These are phyloP conservation scores for Mortierella claussenii DNA, from an alignment of 192 early-diverging fungal genomes.

Conservation along the genomic window DNA sequence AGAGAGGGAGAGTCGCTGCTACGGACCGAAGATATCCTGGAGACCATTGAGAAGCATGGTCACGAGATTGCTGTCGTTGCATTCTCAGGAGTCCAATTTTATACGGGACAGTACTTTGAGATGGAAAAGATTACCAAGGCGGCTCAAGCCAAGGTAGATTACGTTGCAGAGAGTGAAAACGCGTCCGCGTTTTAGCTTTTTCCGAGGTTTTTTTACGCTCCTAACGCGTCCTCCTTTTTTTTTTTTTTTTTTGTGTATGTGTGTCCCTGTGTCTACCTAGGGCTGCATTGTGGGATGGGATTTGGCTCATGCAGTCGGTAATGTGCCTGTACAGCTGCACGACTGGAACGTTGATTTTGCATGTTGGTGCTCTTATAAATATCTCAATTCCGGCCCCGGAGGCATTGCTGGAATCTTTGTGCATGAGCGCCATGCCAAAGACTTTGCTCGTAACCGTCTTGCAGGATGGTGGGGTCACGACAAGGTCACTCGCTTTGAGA, in stretches of 20 bases:
- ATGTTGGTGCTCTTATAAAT: slow-evolving; percentile 99
- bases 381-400: slow-evolving; percentile 97
- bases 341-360: slow-evolving; percentile 99
- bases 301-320: slow-evolving; percentile 95
- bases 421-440: slow-evolving; percentile 81
- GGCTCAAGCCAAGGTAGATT: slow-evolving; percentile 74
- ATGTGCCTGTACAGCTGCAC: slow-evolving; percentile 88
- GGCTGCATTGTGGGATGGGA: slow-evolving; percentile 95
- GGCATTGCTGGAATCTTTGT: slow-evolving; percentile 94
- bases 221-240: neutral
- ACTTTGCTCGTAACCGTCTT: slow-evolving; percentile 67
- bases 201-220: neutral
- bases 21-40: slow-evolving; percentile 85
- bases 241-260: neutral
- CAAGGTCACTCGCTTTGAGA: slow-evolving; percentile 83
- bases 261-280: no score
- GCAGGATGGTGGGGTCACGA: slow-evolving; percentile 97
- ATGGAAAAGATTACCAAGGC: slow-evolving; percentile 86
- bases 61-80: slow-evolving; percentile 86
- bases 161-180: neutral
- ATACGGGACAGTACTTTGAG: slow-evolving; percentile 92
- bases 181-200: no score
- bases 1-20: slow-evolving; percentile 76
- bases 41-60: slow-evolving; percentile 76
- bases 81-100: slow-evolving; percentile 94